Evolutionary conservation across 2,329 filamentous ascomycete genomes (phyloP).

Genomic region (Metarhizium sp.): DNA sequence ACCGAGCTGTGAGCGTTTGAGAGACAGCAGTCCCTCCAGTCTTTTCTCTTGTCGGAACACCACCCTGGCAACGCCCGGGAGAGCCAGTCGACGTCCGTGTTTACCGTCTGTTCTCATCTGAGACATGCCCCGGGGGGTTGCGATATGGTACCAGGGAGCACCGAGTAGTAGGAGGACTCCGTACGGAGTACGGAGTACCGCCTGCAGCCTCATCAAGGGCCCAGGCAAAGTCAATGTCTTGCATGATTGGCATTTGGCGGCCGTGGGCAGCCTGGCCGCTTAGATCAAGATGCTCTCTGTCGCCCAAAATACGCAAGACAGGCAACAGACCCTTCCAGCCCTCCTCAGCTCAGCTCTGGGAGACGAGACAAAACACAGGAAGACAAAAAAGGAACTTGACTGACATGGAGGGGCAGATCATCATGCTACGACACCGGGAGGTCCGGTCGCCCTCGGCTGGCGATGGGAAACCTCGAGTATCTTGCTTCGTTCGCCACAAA

Average conservation of each 20-base stretch:
- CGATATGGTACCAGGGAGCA: no score
- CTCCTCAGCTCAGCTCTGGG: no score
- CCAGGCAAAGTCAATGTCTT: not conserved
- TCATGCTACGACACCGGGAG: not conserved
- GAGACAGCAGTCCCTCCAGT: not conserved
- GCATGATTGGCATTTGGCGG: not conserved
- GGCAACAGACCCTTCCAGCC: no score
- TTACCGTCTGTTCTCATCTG: conserved; percentile 1
- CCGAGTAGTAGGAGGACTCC: no score
- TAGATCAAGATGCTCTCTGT: no score
- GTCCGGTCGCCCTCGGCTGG: not conserved
- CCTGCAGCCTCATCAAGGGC: no score
- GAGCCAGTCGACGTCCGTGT: not conserved
- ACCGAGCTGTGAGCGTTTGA: not conserved
- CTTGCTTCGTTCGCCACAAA: not conserved
- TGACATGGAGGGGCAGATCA: not conserved
- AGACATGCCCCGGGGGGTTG: not conserved
- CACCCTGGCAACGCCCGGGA: not conserved
- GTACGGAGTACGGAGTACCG: no score
- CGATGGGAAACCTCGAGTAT: not conserved
- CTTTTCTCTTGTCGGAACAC: not conserved
- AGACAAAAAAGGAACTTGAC: no score
- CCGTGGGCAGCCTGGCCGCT: not conserved
- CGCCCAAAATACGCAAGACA: no score
- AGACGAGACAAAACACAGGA: no score